Conservation (phyloP, 2,329 filamentous ascomycete species). For the Diplodia scrobiculata region DNA sequence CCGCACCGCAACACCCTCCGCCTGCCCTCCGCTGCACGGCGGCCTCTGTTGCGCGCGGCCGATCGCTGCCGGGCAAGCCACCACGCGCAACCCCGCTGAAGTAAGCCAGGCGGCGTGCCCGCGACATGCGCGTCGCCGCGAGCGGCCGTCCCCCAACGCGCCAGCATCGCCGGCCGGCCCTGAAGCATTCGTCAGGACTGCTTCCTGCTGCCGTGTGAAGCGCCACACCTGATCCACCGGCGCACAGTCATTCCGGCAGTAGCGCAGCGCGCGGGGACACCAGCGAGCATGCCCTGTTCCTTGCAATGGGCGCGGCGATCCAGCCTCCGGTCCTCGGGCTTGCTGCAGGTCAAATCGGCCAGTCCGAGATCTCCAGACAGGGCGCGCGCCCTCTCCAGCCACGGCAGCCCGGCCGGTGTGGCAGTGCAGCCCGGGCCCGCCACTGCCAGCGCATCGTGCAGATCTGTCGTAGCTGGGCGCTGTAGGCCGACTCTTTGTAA, state of each 20-base stretch:
- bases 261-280: slow-evolving; percentile 15
- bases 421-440: background rate
- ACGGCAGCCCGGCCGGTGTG: background rate
- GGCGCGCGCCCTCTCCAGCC: slow-evolving; percentile 7
- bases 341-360: slow-evolving; percentile 24
- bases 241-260: slow-evolving; percentile 26
- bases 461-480: slow-evolving; percentile 6
- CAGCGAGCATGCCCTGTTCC: slow-evolving; percentile 18
- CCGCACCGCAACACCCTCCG: slow-evolving; percentile 5
- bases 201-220: slow-evolving; percentile 19
- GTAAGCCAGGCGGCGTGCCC: slow-evolving; percentile 10
- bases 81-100: slow-evolving; percentile 3
- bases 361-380: slow-evolving; percentile 24
- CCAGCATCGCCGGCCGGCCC: background rate
- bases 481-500: background rate
- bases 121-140: slow-evolving; percentile 24
- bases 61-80: slow-evolving; percentile 15
- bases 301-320: slow-evolving; percentile 20
- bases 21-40: too few species aligned
- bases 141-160: slow-evolving; percentile 8
- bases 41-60: slow-evolving; percentile 2
- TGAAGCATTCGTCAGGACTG: slow-evolving; percentile 24
- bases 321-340: slow-evolving; percentile 18
- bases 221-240: slow-evolving; percentile 26
- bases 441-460: slow-evolving; percentile 24